phyloP scores from a whole-genome alignment of 1,284 basidiomycete genomes.

The Moesziomyces globuligerus region DNA sequence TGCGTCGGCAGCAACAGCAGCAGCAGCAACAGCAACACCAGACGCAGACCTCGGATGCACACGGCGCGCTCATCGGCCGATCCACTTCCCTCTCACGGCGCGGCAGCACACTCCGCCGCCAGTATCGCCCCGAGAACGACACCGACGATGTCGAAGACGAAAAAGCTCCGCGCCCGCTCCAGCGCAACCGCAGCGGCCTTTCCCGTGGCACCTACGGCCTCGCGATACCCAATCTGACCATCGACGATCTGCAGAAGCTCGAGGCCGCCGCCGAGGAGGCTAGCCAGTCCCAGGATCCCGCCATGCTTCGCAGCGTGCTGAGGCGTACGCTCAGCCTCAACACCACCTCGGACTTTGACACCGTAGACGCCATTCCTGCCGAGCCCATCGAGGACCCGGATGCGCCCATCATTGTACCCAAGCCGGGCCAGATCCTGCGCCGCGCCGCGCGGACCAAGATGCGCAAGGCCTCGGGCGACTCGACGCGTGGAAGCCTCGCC shows the following conservation, averaged over 20 bases:
- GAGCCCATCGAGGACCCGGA: constrained; percentile 78
- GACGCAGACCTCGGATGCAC: constrained; percentile 12
- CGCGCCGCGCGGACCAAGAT: constrained; percentile 94
- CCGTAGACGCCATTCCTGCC: constrained; percentile 32
- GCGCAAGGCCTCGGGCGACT: constrained; percentile 85
- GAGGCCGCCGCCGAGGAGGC: constrained; percentile 88
- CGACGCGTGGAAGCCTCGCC: constrained; percentile 68
- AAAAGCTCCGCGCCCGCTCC: constrained; percentile 59
- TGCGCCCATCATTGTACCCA: constrained; percentile 85
- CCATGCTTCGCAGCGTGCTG: constrained; percentile 81
- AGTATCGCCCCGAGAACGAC: constrained; percentile 76
- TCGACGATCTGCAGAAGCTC: constrained; percentile 88
- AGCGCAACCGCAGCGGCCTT: constrained; percentile 39
- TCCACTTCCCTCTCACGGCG: constrained; percentile 59
- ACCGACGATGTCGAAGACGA: constrained; percentile 71
- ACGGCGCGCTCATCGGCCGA: constrained; percentile 42
- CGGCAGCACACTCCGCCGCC: constrained; percentile 61
- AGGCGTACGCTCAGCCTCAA: constrained; percentile 86
- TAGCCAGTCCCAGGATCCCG: constrained; percentile 79
- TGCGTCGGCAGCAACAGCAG: constrained; percentile 40
- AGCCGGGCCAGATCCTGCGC: constrained; percentile 86
- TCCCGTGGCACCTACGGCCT: constrained; percentile 25
- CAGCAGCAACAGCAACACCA: constrained; percentile 31
- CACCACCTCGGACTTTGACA: constrained; percentile 31
- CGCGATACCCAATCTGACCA: constrained; percentile 76